A percentile compares a stretch with the other conserved stretches of the same genome.
These are phyloP conservation scores for Penicillium vulpinum DNA, from an alignment of 2,329 filamentous ascomycete genomes.

Conservation along the genomic window DNA sequence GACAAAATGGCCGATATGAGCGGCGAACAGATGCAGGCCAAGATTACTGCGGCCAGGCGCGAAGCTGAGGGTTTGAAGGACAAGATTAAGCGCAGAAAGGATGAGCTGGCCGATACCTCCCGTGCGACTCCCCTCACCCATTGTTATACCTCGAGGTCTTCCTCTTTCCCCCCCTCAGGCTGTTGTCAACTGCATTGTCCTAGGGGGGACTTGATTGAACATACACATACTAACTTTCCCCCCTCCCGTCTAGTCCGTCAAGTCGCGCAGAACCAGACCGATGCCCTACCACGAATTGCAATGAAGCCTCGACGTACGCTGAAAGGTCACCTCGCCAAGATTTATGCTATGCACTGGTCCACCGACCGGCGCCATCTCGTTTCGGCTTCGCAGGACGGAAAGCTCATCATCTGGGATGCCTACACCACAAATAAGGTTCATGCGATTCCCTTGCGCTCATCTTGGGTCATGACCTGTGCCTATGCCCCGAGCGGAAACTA, in stretches of 20 bases:
- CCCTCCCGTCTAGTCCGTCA: conserved; percentile 68
- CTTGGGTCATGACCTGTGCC: conserved; percentile 99
- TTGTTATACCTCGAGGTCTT: conserved; percentile 1
- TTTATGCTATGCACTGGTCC: conserved; percentile 99
- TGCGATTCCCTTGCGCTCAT: conserved; percentile 93
- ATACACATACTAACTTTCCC: conserved; percentile 28
- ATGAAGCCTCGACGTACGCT: conserved; percentile 98
- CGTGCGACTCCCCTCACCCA: conserved; percentile 63
- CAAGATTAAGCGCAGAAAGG: conserved; percentile 99
- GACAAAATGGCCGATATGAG: conserved; percentile 51
- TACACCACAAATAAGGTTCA: conserved; percentile 99
- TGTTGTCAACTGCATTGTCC: neutral
- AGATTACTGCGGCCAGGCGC: conserved; percentile 86
- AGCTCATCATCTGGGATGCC: conserved; percentile 99
- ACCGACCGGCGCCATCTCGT: conserved; percentile 96
- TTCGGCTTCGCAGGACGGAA: conserved; percentile 96
- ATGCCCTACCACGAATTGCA: conserved; percentile 85
- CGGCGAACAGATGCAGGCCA: conserved; percentile 76
- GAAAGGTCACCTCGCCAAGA: conserved; percentile 97
- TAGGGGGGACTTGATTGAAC: neutral
- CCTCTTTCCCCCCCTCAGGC: neutral
- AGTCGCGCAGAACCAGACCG: conserved; percentile 88
- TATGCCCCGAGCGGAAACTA: conserved; percentile 98
- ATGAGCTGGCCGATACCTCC: conserved; percentile 96
- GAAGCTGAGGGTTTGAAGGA: conserved; percentile 98